A percentile compares a stretch with the other conserved stretches of the same genome.
Evolutionary conservation across 2,329 filamentous ascomycete species (phyloP).

Genomic region (Tolypocladium endophyticum): DNA sequence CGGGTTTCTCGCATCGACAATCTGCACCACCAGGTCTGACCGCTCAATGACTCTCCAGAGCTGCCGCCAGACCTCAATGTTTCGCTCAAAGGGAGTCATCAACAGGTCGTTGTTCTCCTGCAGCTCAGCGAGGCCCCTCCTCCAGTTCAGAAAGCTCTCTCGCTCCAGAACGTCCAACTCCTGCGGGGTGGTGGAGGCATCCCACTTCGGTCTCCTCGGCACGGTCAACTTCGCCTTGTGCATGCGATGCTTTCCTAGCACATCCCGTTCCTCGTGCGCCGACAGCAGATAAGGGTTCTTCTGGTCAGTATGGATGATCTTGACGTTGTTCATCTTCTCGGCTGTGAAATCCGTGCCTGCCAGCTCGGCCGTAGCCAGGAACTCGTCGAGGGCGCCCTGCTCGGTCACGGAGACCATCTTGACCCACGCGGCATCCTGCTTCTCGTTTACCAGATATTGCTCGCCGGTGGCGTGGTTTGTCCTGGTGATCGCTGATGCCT

Average conservation of each 20-base stretch:
- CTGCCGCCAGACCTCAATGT: constrained; percentile 95
- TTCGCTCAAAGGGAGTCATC: constrained; percentile 96
- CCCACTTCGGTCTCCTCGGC: constrained; percentile 82
- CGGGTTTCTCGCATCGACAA: constrained; percentile 93
- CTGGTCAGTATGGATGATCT: constrained; percentile 95
- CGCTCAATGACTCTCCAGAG: constrained; percentile 96
- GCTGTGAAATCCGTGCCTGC: constrained; percentile 98
- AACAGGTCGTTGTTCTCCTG: constrained; percentile 90
- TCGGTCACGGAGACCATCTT: constrained; percentile 99
- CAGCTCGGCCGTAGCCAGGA: constrained; percentile 87
- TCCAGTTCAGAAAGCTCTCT: constrained; percentile 76
- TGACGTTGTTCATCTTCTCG: constrained; percentile 97
- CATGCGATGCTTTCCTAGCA: constrained; percentile 70
- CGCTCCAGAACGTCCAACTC: constrained; percentile 73
- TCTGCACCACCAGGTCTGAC: constrained; percentile 92
- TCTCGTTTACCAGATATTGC: constrained; percentile 84
- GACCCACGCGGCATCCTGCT: constrained; percentile 88
- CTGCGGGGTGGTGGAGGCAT: constrained; percentile 70
- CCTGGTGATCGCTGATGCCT: constrained; percentile 47
- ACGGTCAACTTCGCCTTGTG: constrained; percentile 76
- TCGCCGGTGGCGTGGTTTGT: constrained; percentile 74
- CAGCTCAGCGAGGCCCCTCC: constrained; percentile 79
- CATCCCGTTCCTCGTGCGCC: constrained; percentile 67
- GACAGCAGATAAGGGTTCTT: constrained; percentile 91
- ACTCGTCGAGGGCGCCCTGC: constrained; percentile 93